These are phyloP conservation scores for Cutaneotrichosporon arboriforme DNA, from an alignment of 1,284 basidiomycete genomes.

Conservation along the genomic window DNA sequence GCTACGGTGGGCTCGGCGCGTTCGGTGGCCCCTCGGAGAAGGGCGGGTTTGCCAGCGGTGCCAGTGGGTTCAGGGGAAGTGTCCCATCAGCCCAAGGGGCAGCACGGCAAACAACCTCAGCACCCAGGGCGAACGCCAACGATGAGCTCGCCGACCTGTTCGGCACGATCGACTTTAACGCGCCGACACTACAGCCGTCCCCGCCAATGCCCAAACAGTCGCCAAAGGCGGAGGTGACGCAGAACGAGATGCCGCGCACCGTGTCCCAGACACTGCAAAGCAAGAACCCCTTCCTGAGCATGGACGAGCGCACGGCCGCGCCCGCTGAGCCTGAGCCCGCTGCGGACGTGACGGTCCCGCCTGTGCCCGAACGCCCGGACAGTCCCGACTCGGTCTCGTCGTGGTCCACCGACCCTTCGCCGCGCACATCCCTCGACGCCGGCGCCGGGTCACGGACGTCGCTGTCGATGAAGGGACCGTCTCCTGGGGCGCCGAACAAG, in stretches of 20 bases:
- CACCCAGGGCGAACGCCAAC: neutral
- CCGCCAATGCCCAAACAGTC: neutral
- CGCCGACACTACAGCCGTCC: conserved; percentile 13
- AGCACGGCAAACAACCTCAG: neutral
- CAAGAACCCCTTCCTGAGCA: conserved; percentile 54
- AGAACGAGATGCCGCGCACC: neutral
- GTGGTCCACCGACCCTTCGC: conserved; percentile 1
- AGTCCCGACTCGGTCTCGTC: neutral
- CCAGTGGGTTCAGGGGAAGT: neutral
- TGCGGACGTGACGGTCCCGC: neutral
- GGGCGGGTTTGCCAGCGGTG: too few relatives aligned
- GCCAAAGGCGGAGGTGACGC: conserved; percentile 18
- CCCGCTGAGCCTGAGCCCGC: neutral
- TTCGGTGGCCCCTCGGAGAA: too few relatives aligned
- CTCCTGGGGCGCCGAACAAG: neutral
- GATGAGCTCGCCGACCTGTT: conserved; percentile 12
- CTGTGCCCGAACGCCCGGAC: neutral
- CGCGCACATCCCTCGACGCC: neutral
- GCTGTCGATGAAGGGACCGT: neutral
- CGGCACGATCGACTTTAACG: conserved; percentile 9
- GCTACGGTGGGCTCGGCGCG: too few relatives aligned
- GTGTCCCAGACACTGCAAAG: conserved; percentile 26
- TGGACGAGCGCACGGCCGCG: conserved; percentile 60
- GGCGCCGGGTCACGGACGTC: neutral
- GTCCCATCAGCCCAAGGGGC: neutral